A percentile compares a stretch with the other conserved stretches of the same genome.
These are phyloP conservation scores for Macrophomina pseudophaseolina DNA, from an alignment of 2,329 filamentous ascomycete genomes.

Conservation along the genomic window DNA sequence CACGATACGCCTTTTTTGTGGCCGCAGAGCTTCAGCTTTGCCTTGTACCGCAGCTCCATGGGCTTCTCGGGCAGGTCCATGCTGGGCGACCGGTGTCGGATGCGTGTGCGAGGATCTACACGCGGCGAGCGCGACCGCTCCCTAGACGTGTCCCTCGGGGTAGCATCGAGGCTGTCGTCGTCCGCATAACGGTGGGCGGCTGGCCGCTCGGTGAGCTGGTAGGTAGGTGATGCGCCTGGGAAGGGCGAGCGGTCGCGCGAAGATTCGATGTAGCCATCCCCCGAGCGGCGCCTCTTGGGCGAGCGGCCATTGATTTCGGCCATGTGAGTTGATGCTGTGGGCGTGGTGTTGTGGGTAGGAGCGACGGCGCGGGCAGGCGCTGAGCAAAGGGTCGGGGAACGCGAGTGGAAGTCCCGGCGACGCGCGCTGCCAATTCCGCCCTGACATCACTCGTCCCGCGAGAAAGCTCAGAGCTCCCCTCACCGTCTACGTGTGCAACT, in stretches of 20 bases:
- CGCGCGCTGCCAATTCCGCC: conserved; percentile 7
- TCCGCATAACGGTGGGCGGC: conserved; percentile 36
- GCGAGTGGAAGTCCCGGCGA: conserved; percentile 6
- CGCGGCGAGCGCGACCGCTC: conserved; percentile 22
- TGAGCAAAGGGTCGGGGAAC: conserved; percentile 14
- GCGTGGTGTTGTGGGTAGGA: not conserved
- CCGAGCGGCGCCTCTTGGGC: conserved; percentile 40
- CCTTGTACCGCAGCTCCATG: conserved; percentile 68
- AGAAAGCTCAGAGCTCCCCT: conserved; percentile 8
- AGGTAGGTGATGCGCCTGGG: conserved; percentile 34
- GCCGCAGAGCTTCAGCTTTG: conserved; percentile 73
- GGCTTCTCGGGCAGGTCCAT: conserved; percentile 45
- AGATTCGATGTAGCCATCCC: conserved; percentile 33
- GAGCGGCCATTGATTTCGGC: conserved; percentile 30
- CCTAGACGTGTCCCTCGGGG: conserved; percentile 2
- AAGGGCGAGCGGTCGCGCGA: conserved; percentile 42
- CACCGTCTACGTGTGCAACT: conserved; percentile 4
- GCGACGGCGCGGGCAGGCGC: not conserved
- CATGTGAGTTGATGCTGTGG: not conserved
- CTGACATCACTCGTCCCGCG: conserved; percentile 19
- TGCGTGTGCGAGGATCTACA: conserved; percentile 29
- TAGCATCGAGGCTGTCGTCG: conserved; percentile 32
- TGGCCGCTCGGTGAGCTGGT: conserved; percentile 42
- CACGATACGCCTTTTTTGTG: conserved; percentile 81
- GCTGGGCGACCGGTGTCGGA: conserved; percentile 30